Conservation (phyloP, 495 filamentous ascomycete genomes). For the Penicillium steckii region DNA sequence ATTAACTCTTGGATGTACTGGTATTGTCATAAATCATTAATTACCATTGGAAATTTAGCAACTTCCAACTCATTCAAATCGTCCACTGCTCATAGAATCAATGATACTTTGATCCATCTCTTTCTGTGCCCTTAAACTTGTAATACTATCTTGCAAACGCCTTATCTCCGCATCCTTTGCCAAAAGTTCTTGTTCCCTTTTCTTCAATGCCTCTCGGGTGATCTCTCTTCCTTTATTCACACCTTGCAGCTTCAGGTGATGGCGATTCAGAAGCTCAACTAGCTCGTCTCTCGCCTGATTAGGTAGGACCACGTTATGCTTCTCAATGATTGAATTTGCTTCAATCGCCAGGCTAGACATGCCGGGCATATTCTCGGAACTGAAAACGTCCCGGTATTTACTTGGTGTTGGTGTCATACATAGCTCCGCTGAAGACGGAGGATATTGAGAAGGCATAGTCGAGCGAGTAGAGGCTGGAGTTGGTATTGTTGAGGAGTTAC, state of each 20-base stretch:
- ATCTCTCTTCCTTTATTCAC: constrained; percentile 63
- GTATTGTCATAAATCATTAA: too few species aligned
- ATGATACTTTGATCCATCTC: constrained; percentile 47
- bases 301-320: constrained; percentile 44
- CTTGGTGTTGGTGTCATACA: constrained; percentile 50
- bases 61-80: background rate
- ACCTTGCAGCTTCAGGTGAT: constrained; percentile 56
- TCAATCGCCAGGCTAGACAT: constrained; percentile 51
- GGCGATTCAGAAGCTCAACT: constrained; percentile 48
- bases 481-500: background rate
- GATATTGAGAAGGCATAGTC: constrained; percentile 16
- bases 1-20: too few species aligned
- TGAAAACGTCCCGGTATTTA: constrained; percentile 40
- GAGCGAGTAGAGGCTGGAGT: constrained; percentile 26
- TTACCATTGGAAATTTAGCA: too few species aligned
- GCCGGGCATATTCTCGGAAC: constrained; percentile 22
- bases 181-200: constrained; percentile 60
- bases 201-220: constrained; percentile 56
- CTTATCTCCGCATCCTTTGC: constrained; percentile 56
- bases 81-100: constrained; percentile 17
- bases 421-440: constrained; percentile 33
- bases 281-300: constrained; percentile 40
- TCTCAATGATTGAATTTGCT: constrained; percentile 50
- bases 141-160: constrained; percentile 50
- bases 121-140: constrained; percentile 28